These are phyloP conservation scores for Laburnicola sp. DNA, from an alignment of 2,329 filamentous ascomycete species.

Conservation along the genomic window DNA sequence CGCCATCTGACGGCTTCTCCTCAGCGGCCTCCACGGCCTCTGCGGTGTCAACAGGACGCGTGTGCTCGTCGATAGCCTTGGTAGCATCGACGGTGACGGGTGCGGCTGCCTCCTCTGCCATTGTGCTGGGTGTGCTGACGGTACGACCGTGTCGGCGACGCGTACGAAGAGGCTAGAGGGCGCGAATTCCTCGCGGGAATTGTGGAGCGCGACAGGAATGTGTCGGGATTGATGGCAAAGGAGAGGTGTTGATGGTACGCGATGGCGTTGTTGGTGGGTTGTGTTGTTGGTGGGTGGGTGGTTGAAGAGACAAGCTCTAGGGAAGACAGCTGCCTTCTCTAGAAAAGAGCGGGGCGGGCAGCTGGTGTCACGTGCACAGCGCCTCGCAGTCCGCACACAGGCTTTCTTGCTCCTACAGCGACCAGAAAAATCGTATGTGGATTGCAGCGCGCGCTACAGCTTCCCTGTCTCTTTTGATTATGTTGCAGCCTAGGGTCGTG, in stretches of 20 bases:
- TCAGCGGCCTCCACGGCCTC: constrained; percentile 34
- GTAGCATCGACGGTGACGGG: constrained; percentile 30
- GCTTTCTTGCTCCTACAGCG: constrained; percentile 16
- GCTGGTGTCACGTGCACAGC: constrained; percentile 18
- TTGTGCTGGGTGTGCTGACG: constrained; percentile 37
- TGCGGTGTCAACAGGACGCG: constrained; percentile 35
- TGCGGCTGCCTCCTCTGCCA: constrained; percentile 43
- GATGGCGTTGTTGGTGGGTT: constrained; percentile 41
- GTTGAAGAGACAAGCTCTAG: constrained; percentile 8
- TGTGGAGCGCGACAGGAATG: constrained; percentile 30
- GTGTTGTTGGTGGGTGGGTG: constrained; percentile 28
- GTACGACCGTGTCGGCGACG: constrained; percentile 41
- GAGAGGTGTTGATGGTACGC: constrained; percentile 38
- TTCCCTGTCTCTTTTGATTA: constrained; percentile 17
- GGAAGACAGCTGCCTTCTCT: constrained; percentile 18
- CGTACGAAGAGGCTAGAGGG: constrained; percentile 34
- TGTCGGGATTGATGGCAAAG: constrained; percentile 38
- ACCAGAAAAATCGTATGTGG: constrained; percentile 26
- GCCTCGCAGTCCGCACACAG: constrained; percentile 15
- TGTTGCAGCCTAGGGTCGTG: constrained; percentile 23
- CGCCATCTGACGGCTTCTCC: constrained; percentile 33
- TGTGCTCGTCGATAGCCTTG: constrained; percentile 34
- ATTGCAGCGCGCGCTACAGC: constrained; percentile 14
- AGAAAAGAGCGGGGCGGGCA: constrained; percentile 8
- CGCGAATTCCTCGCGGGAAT: constrained; percentile 36